Conservation (phyloP, 176 grass and related monocot genomes). For the Musa schizocarpa region DNA sequence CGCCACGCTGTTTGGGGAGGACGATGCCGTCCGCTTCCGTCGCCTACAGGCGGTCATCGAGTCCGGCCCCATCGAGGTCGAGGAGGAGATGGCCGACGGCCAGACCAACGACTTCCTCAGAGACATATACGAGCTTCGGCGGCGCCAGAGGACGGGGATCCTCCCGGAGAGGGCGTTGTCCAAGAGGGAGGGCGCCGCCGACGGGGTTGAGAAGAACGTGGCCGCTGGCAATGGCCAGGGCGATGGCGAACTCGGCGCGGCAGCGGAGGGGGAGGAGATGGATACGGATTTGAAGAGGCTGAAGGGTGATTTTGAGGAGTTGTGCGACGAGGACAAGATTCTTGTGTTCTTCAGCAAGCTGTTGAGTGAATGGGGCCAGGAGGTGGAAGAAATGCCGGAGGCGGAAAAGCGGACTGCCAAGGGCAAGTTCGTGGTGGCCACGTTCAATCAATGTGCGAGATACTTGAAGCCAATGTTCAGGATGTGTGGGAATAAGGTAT, state of each 20-base stretch:
- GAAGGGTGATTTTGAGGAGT: slow-evolving; percentile 68
- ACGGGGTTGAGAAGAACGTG: slow-evolving; percentile 22
- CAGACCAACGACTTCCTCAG: slow-evolving; percentile 91
- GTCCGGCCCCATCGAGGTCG: slow-evolving; percentile 59
- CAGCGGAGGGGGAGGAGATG: slow-evolving; percentile 31
- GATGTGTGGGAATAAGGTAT: slow-evolving; percentile 92
- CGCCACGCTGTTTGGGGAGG: slow-evolving; percentile 75
- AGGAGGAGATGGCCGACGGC: slow-evolving; percentile 73
- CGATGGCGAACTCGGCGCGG: slow-evolving; percentile 26
- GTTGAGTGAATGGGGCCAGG: slow-evolving; percentile 87
- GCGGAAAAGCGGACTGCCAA: slow-evolving; percentile 69
- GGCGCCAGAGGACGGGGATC: slow-evolving; percentile 57
- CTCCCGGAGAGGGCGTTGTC: slow-evolving; percentile 39
- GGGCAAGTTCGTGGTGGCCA: slow-evolving; percentile 82
- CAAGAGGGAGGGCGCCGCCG: slow-evolving; percentile 24
- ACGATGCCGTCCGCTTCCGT: slow-evolving; percentile 50
- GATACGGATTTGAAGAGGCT: slow-evolving; percentile 56
- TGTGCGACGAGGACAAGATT: slow-evolving; percentile 81
- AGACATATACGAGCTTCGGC: slow-evolving; percentile 74
- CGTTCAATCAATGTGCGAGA: slow-evolving; percentile 78
- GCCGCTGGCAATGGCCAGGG: slow-evolving; percentile 19
- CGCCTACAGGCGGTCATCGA: slow-evolving; percentile 66
- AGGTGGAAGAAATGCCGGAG: slow-evolving; percentile 69
- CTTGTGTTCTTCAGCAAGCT: slow-evolving; percentile 81
- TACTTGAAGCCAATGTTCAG: slow-evolving; percentile 83